These are phyloP conservation scores for Fusarium setosum DNA, from an alignment of 2,329 filamentous ascomycete species.

Conservation along the genomic window DNA sequence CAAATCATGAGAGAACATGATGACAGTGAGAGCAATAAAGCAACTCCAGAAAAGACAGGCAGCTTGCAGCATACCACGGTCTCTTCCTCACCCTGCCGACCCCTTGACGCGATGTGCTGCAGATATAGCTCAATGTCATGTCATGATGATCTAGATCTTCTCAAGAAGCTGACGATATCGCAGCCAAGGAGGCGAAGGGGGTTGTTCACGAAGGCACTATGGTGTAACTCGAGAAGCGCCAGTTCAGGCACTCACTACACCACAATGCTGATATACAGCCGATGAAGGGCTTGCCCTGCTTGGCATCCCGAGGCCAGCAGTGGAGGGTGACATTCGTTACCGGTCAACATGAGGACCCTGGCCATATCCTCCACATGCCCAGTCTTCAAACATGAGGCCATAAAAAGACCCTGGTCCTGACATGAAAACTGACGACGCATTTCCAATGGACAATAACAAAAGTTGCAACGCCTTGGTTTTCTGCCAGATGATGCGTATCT, in stretches of 20 bases:
- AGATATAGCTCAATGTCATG: neutral
- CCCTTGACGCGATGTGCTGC: neutral
- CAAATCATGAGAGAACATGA: neutral
- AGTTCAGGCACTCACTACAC: neutral
- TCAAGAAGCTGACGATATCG: neutral
- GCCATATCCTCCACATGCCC: conserved; percentile 4
- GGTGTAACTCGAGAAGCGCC: neutral
- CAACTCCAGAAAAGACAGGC: neutral
- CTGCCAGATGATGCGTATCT: conserved; percentile 13
- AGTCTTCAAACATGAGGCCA: neutral
- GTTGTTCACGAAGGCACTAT: neutral
- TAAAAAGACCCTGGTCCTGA: neutral
- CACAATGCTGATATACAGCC: neutral
- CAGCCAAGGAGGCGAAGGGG: neutral
- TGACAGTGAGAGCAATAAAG: neutral
- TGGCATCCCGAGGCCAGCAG: conserved; percentile 23
- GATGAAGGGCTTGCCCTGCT: conserved; percentile 2
- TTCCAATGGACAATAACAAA: neutral
- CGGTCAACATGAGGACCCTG: conserved; percentile 7
- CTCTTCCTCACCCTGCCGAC: neutral
- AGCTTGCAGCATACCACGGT: neutral
- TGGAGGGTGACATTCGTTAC: conserved; percentile 1
- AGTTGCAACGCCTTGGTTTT: neutral
- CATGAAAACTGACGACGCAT: neutral
- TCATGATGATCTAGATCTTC: neutral